Conservation (phyloP, 2,329 filamentous ascomycete genomes). For the Phaeosphaeriaceae sp. region DNA sequence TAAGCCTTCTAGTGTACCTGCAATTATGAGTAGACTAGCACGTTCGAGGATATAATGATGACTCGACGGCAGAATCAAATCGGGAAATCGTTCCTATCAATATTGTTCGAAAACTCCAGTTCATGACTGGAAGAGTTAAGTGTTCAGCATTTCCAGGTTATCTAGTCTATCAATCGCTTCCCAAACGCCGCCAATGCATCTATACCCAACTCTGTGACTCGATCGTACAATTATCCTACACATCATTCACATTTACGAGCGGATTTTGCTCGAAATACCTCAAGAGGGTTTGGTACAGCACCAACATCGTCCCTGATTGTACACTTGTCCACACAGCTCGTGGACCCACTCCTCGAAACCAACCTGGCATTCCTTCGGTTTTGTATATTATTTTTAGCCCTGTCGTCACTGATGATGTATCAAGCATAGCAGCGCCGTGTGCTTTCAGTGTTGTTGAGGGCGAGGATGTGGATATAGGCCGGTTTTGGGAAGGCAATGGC, state of each 20-base stretch:
- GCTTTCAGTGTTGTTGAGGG: slow-evolving; percentile 82
- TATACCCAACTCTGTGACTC: slow-evolving; percentile 15
- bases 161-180: slow-evolving; percentile 18
- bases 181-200: slow-evolving; percentile 27
- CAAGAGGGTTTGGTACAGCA: slow-evolving; percentile 88
- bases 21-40: slow-evolving; percentile 23
- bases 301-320: slow-evolving; percentile 95
- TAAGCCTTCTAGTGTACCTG: slow-evolving; percentile 27
- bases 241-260: slow-evolving; percentile 35
- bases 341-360: slow-evolving; percentile 94
- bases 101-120: not conserved
- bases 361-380: slow-evolving; percentile 85
- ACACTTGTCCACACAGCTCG: slow-evolving; percentile 96
- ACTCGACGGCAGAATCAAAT: slow-evolving; percentile 23
- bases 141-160: slow-evolving; percentile 3
- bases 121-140: slow-evolving; percentile 1
- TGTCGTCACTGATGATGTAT: slow-evolving; percentile 87
- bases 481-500: slow-evolving; percentile 52
- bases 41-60: slow-evolving; percentile 28
- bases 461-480: slow-evolving; percentile 86
- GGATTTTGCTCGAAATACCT: slow-evolving; percentile 72
- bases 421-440: slow-evolving; percentile 78
- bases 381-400: slow-evolving; percentile 88
- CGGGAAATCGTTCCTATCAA: slow-evolving; percentile 16
- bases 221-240: slow-evolving; percentile 26